These are phyloP conservation scores for Sphaerulina musiva DNA, from an alignment of 2,329 filamentous ascomycete species.

Conservation along the genomic window DNA sequence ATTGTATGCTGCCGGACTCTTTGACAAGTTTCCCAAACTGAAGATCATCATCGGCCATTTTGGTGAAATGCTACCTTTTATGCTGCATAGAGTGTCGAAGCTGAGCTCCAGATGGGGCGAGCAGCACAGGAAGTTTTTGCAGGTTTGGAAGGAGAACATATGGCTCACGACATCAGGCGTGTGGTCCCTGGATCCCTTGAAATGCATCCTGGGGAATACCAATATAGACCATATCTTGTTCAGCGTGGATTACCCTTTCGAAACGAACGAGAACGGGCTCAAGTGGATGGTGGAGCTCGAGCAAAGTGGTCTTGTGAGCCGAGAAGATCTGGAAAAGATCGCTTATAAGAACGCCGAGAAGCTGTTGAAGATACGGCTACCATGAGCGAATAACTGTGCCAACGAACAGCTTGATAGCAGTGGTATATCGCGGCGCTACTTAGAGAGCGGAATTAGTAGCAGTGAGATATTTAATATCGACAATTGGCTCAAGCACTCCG, in stretches of 20 bases:
- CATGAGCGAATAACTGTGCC: conserved; percentile 12
- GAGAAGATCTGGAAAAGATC: conserved; percentile 47
- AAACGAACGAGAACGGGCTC: conserved; percentile 45
- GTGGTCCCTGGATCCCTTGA: conserved; percentile 48
- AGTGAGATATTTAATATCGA: too few relatives aligned
- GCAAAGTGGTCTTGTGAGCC: conserved; percentile 45
- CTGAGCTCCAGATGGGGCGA: conserved; percentile 29
- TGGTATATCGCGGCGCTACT: too few relatives aligned
- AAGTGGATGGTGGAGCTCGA: conserved; percentile 48
- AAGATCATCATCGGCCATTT: conserved; percentile 54
- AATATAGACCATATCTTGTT: conserved; percentile 49
- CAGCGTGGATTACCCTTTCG: conserved; percentile 56
- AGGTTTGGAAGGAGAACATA: conserved; percentile 45
- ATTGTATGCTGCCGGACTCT: conserved; percentile 49
- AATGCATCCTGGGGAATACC: conserved; percentile 35
- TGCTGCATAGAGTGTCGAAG: conserved; percentile 44
- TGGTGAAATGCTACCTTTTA: conserved; percentile 53
- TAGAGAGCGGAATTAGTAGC: too few relatives aligned
- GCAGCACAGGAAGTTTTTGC: conserved; percentile 38
- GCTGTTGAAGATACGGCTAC: conserved; percentile 37
- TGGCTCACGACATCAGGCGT: conserved; percentile 56
- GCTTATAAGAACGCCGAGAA: conserved; percentile 48
- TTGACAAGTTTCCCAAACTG: conserved; percentile 49
- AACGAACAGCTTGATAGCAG: not conserved
- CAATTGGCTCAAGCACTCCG: too few relatives aligned